Base-by-base conservation (phyloP, 768 basidiomycete genomes). In the Calocybe indica region DNA sequence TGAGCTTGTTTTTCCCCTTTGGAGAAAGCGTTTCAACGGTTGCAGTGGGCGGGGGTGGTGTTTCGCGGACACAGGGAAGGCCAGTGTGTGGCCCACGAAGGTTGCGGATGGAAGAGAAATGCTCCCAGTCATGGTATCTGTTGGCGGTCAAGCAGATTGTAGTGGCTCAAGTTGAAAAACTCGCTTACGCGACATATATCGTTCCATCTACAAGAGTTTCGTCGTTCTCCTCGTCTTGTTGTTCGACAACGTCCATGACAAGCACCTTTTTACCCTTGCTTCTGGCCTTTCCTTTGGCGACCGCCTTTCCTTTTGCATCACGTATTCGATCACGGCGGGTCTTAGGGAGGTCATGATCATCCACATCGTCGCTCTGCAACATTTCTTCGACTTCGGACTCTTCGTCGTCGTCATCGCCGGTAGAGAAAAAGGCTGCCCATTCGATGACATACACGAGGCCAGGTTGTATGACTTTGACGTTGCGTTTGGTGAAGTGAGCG, bases 61-160 rank as follows among this genome's bases (percentile, higher is more conserved):
- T 62, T 63, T 92, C 89, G 37, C 64, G 58, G 2, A 90, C 79
- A 45, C 66, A 65, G 3, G 89, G 88, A 11, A 82, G 70, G 6
- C 90, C 92, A 0, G 79, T 69, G 60, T 92, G 91, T 0, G 92
- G 92, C 1, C 92, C 92, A 11, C 73, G 73, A 45, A 92, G 68
- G 62, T 91, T 93, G 40, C 92, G 85, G 49, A 95, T 88, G n/a
- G 86, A 89, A 9, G 88, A 92, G 58, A 93, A 95, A 61, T 95
- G 92, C 59, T 95, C 92, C 88, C 89, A 93, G 62, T 92, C 89
- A 58, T 93, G 86, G 62, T 92, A 94, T 30, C 88, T 89, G 57
- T 9, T 28, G 5, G 12, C 2, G 35, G 29, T 32, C 7, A 45
- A 49, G 15, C 37, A 42, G 30, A 39, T 22, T 22, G 22, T 4